Base-by-base conservation (phyloP, 176 grass and related monocot genomes). In the Elymus sibiricus region DNA sequence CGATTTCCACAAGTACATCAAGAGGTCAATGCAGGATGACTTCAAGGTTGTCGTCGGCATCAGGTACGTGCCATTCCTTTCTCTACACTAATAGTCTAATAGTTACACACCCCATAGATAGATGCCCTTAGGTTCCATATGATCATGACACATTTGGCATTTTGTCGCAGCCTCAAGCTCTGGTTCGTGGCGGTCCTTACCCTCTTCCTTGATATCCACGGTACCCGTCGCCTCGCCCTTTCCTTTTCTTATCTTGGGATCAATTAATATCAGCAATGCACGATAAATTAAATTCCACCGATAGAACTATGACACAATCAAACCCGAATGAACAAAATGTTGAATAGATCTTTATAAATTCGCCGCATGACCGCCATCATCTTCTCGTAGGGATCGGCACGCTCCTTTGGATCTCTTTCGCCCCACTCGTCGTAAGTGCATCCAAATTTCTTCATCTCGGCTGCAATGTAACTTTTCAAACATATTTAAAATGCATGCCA, bases 21-120 rank as follows among this genome's bases (percentile, higher is more conserved):
- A 98, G 77, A 76, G 91, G 17, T 95, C 93, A 11, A 47, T 98
- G 62, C 91, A 98, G 37, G 93, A 98, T 26, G 95, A 98, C 64
- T 98, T 98, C 70, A 92, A 98, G 70, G 90, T 94, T 1, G 91
- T 95, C 27, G 95, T 98, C 1, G 89, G 95, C 43, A 95, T 98
- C 74, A 95, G 95, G 46, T 49, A 49, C 4, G 22, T 71, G n/a
- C 2, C 27, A 59, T 31, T 35, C 14, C 63, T 68, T 35, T 7
- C 15, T 71, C 2, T 27, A 26, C 6, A 24, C 61, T 38, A 7
- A 25, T 40, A 62, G 31, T 82, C 22, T 15, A 2, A 8, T 38
- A 19, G n/a, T n/a, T 11, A 5, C 40, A 3, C 4, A 13, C 43
- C 11, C 11, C 43, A 46, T 46, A 46, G 43, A 12, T 44, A 44